Conservation (phyloP, 225 moss, liverwort and hornwort species). For the Bryum argenteum region DNA sequence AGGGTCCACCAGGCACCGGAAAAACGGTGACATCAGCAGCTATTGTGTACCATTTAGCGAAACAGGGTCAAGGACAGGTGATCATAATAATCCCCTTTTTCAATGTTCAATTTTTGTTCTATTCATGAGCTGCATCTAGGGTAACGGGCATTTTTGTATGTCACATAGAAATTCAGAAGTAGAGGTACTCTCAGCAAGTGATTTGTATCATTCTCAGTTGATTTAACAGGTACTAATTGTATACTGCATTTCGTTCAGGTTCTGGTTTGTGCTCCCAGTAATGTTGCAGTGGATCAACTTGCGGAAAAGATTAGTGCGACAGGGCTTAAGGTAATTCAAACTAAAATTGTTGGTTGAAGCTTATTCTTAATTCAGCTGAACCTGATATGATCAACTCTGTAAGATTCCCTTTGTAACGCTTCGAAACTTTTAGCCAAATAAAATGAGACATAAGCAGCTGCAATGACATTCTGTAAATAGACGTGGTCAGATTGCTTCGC, state of each 20-base stretch:
- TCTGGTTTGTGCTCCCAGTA: slow-evolving; percentile 96
- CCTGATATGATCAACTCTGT: not conserved
- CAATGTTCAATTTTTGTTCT: not conserved
- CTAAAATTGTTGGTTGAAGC: slow-evolving; percentile 1
- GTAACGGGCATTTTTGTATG: not conserved
- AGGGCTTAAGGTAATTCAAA: slow-evolving; percentile 77
- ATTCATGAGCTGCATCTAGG: not conserved
- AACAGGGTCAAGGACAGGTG: slow-evolving; percentile 98
- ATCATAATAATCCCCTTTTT: slow-evolving; percentile 3
- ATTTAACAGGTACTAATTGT: not conserved
- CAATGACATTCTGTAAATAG: not conserved
- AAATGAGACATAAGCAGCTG: not conserved
- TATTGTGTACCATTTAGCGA: slow-evolving; percentile 93
- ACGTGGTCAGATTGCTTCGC: not conserved
- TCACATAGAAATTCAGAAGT: not conserved
- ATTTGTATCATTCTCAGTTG: not conserved
- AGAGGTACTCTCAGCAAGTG: not conserved
- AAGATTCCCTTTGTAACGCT: not conserved
- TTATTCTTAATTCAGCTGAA: not conserved
- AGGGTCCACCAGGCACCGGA: slow-evolving; percentile 98
- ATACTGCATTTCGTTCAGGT: slow-evolving; percentile 52
- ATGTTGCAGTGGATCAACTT: slow-evolving; percentile 97
- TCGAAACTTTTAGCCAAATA: not conserved
- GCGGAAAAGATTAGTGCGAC: slow-evolving; percentile 99
- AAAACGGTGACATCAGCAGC: slow-evolving; percentile 98